Evolutionary conservation across 75 land plant species (phyloP).

Genomic region (Pinus taeda): DNA sequence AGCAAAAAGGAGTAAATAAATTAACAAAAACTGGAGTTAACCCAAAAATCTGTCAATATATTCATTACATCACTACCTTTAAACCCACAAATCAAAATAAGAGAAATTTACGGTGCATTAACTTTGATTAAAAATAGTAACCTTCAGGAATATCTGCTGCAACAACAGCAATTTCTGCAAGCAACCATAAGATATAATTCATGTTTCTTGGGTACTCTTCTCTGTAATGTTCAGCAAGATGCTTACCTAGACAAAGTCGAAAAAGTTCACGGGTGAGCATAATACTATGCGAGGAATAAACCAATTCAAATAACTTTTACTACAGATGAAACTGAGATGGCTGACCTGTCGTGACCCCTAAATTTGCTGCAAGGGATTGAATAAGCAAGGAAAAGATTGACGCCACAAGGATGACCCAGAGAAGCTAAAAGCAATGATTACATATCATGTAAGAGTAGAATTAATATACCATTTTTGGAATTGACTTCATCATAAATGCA

Average conservation of each 20-base stretch:
- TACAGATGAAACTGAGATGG: too few relatives aligned
- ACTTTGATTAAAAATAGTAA: background rate
- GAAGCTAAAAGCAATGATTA: conserved; percentile 25
- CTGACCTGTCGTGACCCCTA: conserved; percentile 74
- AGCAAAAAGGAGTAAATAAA: background rate
- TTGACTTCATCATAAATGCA: too few relatives aligned
- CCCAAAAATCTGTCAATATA: background rate
- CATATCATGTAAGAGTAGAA: too few relatives aligned
- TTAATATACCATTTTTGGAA: too few relatives aligned
- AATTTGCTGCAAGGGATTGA: conserved; percentile 73
- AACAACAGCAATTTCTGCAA: conserved; percentile 72
- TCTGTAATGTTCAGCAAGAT: conserved; percentile 81
- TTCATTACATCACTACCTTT: too few relatives aligned
- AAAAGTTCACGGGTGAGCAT: too few relatives aligned
- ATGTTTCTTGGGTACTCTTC: conserved; percentile 50
- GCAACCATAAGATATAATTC: conserved; percentile 64
- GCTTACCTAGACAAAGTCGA: conserved; percentile 45
- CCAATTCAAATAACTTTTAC: too few relatives aligned
- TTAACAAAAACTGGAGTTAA: background rate
- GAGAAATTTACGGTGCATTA: background rate
- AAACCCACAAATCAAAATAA: too few relatives aligned
- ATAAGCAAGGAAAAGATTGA: conserved; percentile 60
- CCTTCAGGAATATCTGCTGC: conserved; percentile 93
- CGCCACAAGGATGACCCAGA: conserved; percentile 72
- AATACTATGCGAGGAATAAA: too few relatives aligned